These are phyloP conservation scores for Xanthoconium purpureum DNA, from an alignment of 768 basidiomycete species.

Conservation along the genomic window DNA sequence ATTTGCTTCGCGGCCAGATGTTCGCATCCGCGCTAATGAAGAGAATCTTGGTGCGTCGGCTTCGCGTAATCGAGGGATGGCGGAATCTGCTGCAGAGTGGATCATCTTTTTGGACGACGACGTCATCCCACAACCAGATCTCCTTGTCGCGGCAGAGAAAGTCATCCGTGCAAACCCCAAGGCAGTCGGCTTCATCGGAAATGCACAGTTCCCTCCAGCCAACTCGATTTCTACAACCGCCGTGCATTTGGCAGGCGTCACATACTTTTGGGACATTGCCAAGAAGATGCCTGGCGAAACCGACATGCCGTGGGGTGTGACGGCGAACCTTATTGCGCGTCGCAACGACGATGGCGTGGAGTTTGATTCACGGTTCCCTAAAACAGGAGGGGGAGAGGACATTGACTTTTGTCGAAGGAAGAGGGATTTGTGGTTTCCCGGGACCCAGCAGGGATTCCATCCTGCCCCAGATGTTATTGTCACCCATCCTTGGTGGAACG, in stretches of 20 bases:
- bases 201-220: slow-evolving; percentile 46
- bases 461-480: slow-evolving; percentile 49
- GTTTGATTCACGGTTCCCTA: slow-evolving; percentile 50
- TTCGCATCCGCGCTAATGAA: slow-evolving; percentile 52
- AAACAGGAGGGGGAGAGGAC: slow-evolving; percentile 64
- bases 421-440: slow-evolving; percentile 35
- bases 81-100: slow-evolving; percentile 57
- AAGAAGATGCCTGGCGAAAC: slow-evolving; percentile 37
- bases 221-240: slow-evolving; percentile 50
- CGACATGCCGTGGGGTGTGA: slow-evolving; percentile 62
- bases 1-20: slow-evolving; percentile 44
- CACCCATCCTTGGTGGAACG: slow-evolving; percentile 58
- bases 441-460: slow-evolving; percentile 40
- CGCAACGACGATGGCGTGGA: slow-evolving; percentile 44
- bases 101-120: slow-evolving; percentile 63
- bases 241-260: slow-evolving; percentile 53
- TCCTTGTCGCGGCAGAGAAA: slow-evolving; percentile 47
- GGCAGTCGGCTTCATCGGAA: slow-evolving; percentile 57
- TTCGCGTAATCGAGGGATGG: slow-evolving; percentile 53
- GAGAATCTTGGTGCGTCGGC: slow-evolving; percentile 50
- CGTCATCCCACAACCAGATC: slow-evolving; percentile 38
- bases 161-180: slow-evolving; percentile 44
- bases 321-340: slow-evolving; percentile 54
- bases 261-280: slow-evolving; percentile 63
- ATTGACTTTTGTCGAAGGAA: slow-evolving; percentile 57